Evolutionary conservation across 1,284 basidiomycete genomes (phyloP).

Genomic region (Irpex lacteus): DNA sequence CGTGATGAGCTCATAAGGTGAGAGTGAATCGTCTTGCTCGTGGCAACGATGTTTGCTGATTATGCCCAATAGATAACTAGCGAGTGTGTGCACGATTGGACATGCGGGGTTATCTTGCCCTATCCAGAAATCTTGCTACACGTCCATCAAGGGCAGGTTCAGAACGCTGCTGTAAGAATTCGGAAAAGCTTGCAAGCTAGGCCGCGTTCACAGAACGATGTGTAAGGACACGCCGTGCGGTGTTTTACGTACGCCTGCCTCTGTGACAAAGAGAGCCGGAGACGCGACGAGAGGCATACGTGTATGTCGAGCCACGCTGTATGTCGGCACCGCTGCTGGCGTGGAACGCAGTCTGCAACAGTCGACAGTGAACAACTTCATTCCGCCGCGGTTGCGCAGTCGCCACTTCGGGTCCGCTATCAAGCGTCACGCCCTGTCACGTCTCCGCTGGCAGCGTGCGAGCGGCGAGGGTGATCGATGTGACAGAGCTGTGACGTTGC

Average conservation of each 20-base stretch:
- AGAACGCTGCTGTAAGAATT: too few species aligned
- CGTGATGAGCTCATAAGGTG: not conserved
- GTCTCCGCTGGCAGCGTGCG: not conserved
- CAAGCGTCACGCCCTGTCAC: not conserved
- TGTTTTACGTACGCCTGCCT: too few species aligned
- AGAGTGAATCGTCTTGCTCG: not conserved
- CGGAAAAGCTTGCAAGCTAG: too few species aligned
- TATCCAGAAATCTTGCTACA: not conserved
- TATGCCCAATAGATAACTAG: too few species aligned
- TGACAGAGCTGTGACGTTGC: slow-evolving; percentile 11
- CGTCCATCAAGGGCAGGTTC: not conserved
- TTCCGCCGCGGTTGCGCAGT: not conserved
- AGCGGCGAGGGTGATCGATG: not conserved
- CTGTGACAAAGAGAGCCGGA: too few species aligned
- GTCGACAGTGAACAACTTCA: not conserved
- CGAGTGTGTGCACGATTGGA: too few species aligned
- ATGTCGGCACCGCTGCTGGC: too few species aligned
- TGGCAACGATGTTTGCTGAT: not conserved
- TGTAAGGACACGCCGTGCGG: too few species aligned
- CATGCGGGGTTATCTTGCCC: not conserved
- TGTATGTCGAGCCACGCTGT: too few species aligned
- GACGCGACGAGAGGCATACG: too few species aligned
- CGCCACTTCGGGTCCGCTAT: not conserved
- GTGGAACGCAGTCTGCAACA: not conserved
- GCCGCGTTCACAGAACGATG: too few species aligned